Evolutionary conservation across 2,329 filamentous ascomycete species (phyloP).

Genomic region (Colletotrichum sidae): DNA sequence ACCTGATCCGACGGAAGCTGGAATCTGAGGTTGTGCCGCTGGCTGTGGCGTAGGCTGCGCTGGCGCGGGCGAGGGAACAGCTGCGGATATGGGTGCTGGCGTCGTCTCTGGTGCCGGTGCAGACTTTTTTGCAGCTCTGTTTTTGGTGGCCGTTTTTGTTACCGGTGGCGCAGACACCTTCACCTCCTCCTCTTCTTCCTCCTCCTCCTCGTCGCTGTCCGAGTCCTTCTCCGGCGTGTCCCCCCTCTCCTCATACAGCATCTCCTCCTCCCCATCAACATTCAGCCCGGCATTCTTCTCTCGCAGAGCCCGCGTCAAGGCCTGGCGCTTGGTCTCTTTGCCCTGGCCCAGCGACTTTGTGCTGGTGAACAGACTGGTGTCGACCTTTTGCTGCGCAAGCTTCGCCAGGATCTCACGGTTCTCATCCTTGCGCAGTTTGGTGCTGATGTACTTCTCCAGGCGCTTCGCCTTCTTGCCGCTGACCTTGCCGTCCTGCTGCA

Average conservation of each 20-base stretch:
- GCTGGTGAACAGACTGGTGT: conserved; percentile 84
- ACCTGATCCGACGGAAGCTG: conserved; percentile 72
- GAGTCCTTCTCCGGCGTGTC: conserved; percentile 46
- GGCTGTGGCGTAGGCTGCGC: neutral
- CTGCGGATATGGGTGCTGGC: neutral
- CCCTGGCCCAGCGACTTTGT: conserved; percentile 80
- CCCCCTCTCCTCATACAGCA: conserved; percentile 61
- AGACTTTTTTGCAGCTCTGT: neutral
- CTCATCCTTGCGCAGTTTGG: conserved; percentile 94
- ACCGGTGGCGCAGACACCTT: conserved; percentile 16
- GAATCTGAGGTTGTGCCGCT: conserved; percentile 1
- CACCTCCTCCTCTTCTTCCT: conserved; percentile 43
- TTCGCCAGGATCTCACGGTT: conserved; percentile 86
- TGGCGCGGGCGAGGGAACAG: neutral
- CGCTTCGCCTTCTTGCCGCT: conserved; percentile 75
- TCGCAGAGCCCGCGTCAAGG: conserved; percentile 70
- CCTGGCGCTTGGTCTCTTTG: conserved; percentile 78
- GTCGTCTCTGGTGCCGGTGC: neutral
- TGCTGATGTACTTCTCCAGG: conserved; percentile 80
- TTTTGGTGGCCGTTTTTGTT: neutral
- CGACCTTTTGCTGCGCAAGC: conserved; percentile 81
- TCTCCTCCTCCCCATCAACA: conserved; percentile 60
- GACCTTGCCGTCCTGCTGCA: conserved; percentile 65
- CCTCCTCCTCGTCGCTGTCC: conserved; percentile 43
- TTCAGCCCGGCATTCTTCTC: conserved; percentile 74